phyloP scores from a whole-genome alignment of 495 filamentous ascomycete species.

The Annulohypoxylon maeteangense region DNA sequence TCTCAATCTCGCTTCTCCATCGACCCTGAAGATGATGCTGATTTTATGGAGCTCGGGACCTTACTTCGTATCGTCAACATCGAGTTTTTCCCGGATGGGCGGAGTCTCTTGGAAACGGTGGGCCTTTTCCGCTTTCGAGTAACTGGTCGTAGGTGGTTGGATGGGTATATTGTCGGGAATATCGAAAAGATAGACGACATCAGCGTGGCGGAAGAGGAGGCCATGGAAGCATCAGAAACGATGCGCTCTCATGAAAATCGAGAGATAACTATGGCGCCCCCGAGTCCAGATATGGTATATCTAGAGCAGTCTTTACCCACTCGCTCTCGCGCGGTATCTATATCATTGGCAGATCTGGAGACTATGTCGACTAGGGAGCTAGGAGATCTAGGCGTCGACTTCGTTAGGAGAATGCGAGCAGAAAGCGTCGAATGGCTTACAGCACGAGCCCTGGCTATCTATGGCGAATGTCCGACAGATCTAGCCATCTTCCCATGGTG shows the following conservation, averaged over 20 bases:
- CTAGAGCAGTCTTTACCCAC: background rate
- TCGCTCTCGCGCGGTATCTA: conserved; percentile 22
- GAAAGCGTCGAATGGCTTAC: conserved; percentile 78
- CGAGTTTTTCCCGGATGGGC: conserved; percentile 79
- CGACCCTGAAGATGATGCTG: conserved; percentile 29
- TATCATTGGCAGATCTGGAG: conserved; percentile 59
- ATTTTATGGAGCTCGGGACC: conserved; percentile 80
- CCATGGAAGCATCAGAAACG: conserved; percentile 72
- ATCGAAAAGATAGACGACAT: conserved; percentile 82
- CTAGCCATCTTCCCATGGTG: conserved; percentile 86
- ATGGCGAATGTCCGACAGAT: conserved; percentile 79
- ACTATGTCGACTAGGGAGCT: conserved; percentile 75
- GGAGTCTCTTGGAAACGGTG: conserved; percentile 79
- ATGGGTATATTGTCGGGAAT: conserved; percentile 81
- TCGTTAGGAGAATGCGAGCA: conserved; percentile 72
- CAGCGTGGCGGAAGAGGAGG: conserved; percentile 82
- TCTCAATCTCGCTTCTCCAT: conserved; percentile 17
- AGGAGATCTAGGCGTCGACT: conserved; percentile 69
- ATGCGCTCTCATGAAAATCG: conserved; percentile 31
- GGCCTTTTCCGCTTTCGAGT: conserved; percentile 82
- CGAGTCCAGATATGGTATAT: conserved; percentile 1
- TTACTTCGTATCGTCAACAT: conserved; percentile 76
- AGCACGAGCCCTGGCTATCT: conserved; percentile 73
- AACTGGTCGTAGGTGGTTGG: conserved; percentile 67
- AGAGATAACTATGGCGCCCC: conserved; percentile 25